Base-by-base conservation (phyloP, 495 filamentous ascomycete species). In the Trichoderma asperelloides region DNA sequence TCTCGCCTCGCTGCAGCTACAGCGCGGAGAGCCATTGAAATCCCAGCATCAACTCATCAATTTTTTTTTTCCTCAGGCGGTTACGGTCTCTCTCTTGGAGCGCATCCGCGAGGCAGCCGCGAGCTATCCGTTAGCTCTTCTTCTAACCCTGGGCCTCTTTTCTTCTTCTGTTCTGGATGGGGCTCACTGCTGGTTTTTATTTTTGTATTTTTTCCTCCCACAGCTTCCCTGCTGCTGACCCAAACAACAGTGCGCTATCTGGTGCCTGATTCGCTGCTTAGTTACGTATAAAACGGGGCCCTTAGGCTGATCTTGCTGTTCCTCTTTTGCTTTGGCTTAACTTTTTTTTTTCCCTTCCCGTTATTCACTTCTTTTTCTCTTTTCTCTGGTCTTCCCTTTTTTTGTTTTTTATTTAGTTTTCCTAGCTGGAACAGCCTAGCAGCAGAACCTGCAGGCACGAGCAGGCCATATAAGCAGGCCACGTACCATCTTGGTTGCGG, bases 261-360 rank as follows among this genome's bases (percentile, higher is more conserved):
- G n/a, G 13, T n/a, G 43, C 43, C 43, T n/a, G 21, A 55, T 55
- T 25, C 27, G 25, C 23, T 18, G 23, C 12, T 13, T 13, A 25
- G 23, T 60, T 60, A 60, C 55, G 23, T 27, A 30, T 25, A 60
- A 60, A 60, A 60, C 55, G 55, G 55, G 55, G 55, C 55, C 23
- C 55, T 60, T 60, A 60, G n/a, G 15, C 47, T 6, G 47, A 51
- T 51, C 47, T n/a, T n/a, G 55, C 55, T 30, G 23, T 60, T 60
- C 27, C 27, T 60, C 27, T 60, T 60, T 60, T 28, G 23, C 16
- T 27, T 60, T n/a, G 25, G 55, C 55, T 60, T 25, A 27, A 8
- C 8, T 60, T 60, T 60, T 60, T 60, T 60, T 60, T 12, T 28
- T 60, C 30, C 12, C 12, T 60, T 5, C 1, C 16, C 16, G 23